Evolutionary conservation across 2,329 filamentous ascomycete species (phyloP).

Genomic region (Elsinoe perseae): DNA sequence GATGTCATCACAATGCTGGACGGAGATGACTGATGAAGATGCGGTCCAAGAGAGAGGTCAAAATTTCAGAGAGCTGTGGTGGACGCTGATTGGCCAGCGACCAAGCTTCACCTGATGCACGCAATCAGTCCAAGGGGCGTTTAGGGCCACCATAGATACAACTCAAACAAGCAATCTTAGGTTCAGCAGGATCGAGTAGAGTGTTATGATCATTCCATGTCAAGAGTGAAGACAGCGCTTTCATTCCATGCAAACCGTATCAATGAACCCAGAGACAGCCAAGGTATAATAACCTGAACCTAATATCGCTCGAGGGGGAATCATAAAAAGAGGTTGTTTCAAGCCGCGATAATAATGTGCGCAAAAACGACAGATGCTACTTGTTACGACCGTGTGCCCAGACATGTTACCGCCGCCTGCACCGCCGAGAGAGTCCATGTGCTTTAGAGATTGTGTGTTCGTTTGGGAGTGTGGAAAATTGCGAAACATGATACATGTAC

Average conservation of each 20-base stretch:
- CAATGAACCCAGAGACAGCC: slow-evolving; percentile 8
- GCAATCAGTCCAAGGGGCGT: background rate
- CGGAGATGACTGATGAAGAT: background rate
- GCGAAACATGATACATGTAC: background rate
- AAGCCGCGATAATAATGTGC: background rate
- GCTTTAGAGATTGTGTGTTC: background rate
- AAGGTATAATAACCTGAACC: slow-evolving; percentile 10
- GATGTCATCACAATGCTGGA: background rate
- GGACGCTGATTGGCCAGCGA: background rate
- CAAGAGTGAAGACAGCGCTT: slow-evolving; percentile 13
- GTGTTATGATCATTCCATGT: too few species aligned
- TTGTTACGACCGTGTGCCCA: background rate
- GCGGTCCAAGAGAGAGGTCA: background rate
- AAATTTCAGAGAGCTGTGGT: slow-evolving; percentile 3
- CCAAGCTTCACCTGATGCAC: background rate
- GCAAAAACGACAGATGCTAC: background rate
- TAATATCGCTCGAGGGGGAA: slow-evolving; percentile 15
- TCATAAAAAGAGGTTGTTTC: slow-evolving; percentile 11
- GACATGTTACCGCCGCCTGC: background rate
- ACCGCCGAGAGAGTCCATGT: background rate
- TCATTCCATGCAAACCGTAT: slow-evolving; percentile 13
- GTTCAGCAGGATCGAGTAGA: too few species aligned
- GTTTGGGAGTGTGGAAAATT: background rate
- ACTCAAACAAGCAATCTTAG: too few species aligned
- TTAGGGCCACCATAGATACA: too few species aligned